A percentile compares a stretch with the other conserved stretches of the same genome.
Evolutionary conservation across 495 filamentous ascomycete species (phyloP).

Genomic region (Staphylotrichum longicolle): DNA sequence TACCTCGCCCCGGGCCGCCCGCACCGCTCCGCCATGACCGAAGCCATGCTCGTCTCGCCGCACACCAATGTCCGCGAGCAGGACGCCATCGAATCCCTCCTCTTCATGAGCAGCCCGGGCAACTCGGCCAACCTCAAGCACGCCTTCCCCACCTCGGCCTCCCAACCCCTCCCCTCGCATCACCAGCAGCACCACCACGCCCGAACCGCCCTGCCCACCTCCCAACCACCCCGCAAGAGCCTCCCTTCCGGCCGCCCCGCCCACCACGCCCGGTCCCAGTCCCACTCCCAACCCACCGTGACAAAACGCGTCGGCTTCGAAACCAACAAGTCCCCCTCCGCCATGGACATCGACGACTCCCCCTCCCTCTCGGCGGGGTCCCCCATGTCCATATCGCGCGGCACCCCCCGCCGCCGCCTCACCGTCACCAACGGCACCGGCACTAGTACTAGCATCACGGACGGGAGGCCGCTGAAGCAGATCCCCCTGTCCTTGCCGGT

Average conservation of each 20-base stretch:
- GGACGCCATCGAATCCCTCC: conserved; percentile 80
- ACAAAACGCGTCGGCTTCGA: conserved; percentile 49
- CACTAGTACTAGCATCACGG: background rate
- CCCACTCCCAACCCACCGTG: conserved; percentile 29
- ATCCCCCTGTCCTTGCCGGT: conserved; percentile 29
- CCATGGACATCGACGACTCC: conserved; percentile 44
- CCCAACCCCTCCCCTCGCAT: conserved; percentile 33
- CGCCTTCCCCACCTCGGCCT: conserved; percentile 40
- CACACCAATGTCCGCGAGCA: conserved; percentile 63
- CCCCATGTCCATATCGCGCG: conserved; percentile 34
- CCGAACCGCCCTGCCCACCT: conserved; percentile 41
- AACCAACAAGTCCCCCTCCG: conserved; percentile 35
- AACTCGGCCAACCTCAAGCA: conserved; percentile 63
- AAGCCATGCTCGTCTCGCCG: conserved; percentile 55
- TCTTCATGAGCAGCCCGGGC: conserved; percentile 85
- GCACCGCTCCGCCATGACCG: conserved; percentile 58
- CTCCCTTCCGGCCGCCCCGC: conserved; percentile 44
- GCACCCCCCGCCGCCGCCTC: conserved; percentile 42
- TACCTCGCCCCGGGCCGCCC: conserved; percentile 28
- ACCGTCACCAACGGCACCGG: conserved; percentile 27
- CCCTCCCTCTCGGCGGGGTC: conserved; percentile 26
- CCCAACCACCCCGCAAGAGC: conserved; percentile 44
- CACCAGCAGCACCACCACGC: conserved; percentile 25
- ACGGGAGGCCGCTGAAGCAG: background rate
- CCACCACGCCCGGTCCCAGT: conserved; percentile 35